Evolutionary conservation across 2,329 filamentous ascomycete species (phyloP).

Genomic region (Colletotrichum acutatum): DNA sequence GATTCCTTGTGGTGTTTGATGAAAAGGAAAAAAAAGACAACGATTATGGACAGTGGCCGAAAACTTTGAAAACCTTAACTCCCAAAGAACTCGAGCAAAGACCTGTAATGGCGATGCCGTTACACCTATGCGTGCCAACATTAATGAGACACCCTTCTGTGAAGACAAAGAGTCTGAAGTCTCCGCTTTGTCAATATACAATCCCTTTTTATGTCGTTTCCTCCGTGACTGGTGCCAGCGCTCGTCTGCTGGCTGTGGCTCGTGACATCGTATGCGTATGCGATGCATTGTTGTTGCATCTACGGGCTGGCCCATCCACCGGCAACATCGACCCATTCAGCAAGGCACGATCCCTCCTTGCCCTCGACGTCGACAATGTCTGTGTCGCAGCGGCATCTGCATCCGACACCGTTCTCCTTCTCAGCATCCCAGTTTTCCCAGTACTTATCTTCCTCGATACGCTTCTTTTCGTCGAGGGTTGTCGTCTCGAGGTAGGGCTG

Average conservation of each 20-base stretch:
- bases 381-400: constrained; percentile 95
- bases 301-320: constrained; percentile 82
- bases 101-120: constrained; percentile 27
- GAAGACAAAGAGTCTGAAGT: constrained; percentile 11
- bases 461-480: constrained; percentile 82
- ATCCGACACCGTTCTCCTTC: constrained; percentile 96
- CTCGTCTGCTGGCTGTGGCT: constrained; percentile 22
- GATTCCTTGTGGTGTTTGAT: constrained; percentile 22
- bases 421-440: constrained; percentile 89
- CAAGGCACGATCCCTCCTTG: constrained; percentile 93
- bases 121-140: constrained; percentile 24
- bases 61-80: constrained; percentile 29
- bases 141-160: constrained; percentile 26
- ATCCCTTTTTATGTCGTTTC: constrained; percentile 25
- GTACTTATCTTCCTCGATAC: constrained; percentile 93
- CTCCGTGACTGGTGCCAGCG: constrained; percentile 22
- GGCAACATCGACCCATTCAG: constrained; percentile 97
- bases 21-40: constrained; percentile 15
- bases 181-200: constrained; percentile 34
- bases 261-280: constrained; percentile 30
- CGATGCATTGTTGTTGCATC: constrained; percentile 8
- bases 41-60: constrained; percentile 34
- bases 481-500: constrained; percentile 85
- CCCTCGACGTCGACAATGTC: constrained; percentile 98
- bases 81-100: constrained; percentile 30